Base-by-base conservation (phyloP, 192 early-diverging fungal genomes). In the Gorgonomyces haynaldii region DNA sequence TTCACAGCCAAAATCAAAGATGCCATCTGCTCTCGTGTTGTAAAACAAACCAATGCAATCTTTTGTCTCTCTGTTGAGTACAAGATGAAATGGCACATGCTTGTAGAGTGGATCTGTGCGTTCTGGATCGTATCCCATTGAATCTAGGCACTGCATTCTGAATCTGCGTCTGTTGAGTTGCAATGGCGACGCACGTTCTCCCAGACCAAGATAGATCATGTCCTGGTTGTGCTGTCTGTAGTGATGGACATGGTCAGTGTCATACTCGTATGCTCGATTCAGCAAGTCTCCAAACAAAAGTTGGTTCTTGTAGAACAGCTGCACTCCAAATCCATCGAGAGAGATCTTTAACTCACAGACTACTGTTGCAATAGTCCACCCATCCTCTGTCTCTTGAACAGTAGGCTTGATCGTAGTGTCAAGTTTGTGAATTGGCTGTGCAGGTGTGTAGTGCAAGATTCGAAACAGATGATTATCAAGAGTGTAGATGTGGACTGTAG, bases 81-180 rank as follows among this genome's bases (percentile, higher is more conserved):
- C 57, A 40, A 78, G 48, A 48, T 72, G 64, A 41, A 73, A 80
- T 0, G 78, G 76, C 16, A 63, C 54, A 45, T 69, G 62, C 41
- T 80, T 80, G 64, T 80, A 80, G 1, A 80, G 45, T 13, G 78
- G 78, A 57, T 79, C 78, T 5, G 65, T 62, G 0, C 32, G 36
- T 22, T 62, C 53, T 8, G 76, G 53, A 42, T 80, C 64, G 45
- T 80, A 80, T 2, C 78, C 78, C 53, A 79, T 53, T 30, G 72
- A 54, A 49, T 80, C 78, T 42, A 70, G 32, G 10, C 64, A 56
- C 30, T 68, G 65, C 5, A 79, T 51, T 26, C 67, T n/a, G 57
- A 74, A 74, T 1, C 62, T 27, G 7, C 71, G 48, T 9, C 60
- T 58, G 44, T 62, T 65, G 12, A 79, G 57, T 15, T 61, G 50